Conservation (phyloP, 1,284 basidiomycete genomes). For the Lignosus rhinocerotis region DNA sequence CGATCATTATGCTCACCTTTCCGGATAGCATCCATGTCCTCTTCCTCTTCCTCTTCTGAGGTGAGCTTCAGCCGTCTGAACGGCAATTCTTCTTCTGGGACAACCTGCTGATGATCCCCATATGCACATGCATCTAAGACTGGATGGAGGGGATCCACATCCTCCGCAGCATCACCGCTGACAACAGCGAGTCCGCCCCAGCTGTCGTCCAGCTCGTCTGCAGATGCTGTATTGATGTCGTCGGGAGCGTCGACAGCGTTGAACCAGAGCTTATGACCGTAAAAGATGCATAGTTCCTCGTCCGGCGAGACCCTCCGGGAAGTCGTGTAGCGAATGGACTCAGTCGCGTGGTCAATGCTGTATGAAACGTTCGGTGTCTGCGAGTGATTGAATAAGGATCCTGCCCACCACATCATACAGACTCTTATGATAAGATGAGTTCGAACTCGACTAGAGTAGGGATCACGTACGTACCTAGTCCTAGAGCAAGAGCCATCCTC, state of each 20-base stretch:
- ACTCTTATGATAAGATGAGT: not conserved
- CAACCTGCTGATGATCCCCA: conserved; percentile 45
- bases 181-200: conserved; percentile 48
- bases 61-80: conserved; percentile 59
- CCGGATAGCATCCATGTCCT: conserved; percentile 52
- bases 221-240: not conserved
- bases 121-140: conserved; percentile 6
- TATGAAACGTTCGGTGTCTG: conserved; percentile 73
- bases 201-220: conserved; percentile 37
- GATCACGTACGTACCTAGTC: conserved; percentile 62
- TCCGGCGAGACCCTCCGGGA: conserved; percentile 50
- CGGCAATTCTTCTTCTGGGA: conserved; percentile 59
- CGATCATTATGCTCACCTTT: conserved; percentile 44
- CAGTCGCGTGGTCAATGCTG: conserved; percentile 49
- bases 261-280: conserved; percentile 72
- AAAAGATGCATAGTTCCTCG: conserved; percentile 83
- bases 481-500: conserved; percentile 85
- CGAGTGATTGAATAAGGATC: conserved; percentile 83
- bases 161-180: conserved; percentile 24
- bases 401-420: conserved; percentile 35
- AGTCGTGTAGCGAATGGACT: conserved; percentile 71
- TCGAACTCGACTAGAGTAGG: not conserved
- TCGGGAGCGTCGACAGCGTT: conserved; percentile 37
- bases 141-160: conserved; percentile 16
- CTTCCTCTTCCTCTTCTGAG: conserved; percentile 58